Conservation (phyloP, 768 basidiomycete genomes). For the Kwoniella newhampshirensis region DNA sequence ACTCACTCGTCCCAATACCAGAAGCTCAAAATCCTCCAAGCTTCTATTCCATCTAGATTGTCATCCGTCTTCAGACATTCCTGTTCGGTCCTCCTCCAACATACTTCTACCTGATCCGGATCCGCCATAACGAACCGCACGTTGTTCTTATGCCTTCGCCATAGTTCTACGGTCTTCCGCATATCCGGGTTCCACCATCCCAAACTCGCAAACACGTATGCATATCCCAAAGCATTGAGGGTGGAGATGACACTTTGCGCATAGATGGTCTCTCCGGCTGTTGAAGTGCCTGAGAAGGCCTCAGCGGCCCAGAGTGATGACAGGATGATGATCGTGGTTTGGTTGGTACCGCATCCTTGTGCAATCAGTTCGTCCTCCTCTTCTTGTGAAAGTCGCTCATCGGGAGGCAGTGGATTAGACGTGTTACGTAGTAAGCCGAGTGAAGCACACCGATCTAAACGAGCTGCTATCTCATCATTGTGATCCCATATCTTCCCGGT, state of each 20-base stretch:
- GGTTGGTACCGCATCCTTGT: conserved; percentile 40
- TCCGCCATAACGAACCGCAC: conserved; percentile 38
- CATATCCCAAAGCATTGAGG: conserved; percentile 35
- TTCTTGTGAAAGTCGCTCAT: conserved; percentile 3
- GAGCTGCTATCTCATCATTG: conserved; percentile 31
- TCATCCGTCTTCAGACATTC: conserved; percentile 30
- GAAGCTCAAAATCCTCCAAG: conserved; percentile 41
- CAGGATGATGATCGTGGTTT: conserved; percentile 44
- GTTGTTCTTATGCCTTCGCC: conserved; percentile 25
- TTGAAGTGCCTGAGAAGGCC: conserved; percentile 30
- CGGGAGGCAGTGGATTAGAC: conserved; percentile 10
- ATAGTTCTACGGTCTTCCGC: conserved; percentile 37
- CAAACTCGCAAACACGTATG: conserved; percentile 38
- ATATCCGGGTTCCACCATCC: conserved; percentile 48
- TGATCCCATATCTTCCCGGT: conserved; percentile 43
- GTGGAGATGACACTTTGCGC: conserved; percentile 41
- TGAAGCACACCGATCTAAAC: conserved; percentile 32
- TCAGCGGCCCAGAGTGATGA: conserved; percentile 38
- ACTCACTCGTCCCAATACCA: conserved; percentile 48
- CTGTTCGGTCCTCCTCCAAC: conserved; percentile 24
- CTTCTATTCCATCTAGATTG: conserved; percentile 34
- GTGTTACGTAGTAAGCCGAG: conserved; percentile 39
- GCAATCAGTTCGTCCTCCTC: conserved; percentile 24
- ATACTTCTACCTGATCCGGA: conserved; percentile 38
- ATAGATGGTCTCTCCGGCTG: conserved; percentile 33